Base-by-base conservation (phyloP, 768 basidiomycete genomes). In the Hericium erinaceus region DNA sequence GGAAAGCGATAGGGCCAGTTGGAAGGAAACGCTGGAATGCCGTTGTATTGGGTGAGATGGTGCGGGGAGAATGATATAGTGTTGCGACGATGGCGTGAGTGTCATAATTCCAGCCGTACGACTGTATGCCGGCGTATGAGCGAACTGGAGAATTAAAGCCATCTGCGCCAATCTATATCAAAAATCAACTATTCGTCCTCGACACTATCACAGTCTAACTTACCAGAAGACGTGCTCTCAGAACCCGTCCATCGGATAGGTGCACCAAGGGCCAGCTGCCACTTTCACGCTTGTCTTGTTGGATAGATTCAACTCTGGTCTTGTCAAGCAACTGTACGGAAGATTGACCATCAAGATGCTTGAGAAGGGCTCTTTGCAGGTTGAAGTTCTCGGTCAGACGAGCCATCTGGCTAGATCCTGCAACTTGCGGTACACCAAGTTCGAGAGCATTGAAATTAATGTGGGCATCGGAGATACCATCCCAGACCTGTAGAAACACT, bases 11-110 rank as follows among this genome's bases (percentile, higher is more conserved):
- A 2, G 95, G 95, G 0, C 97, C 95, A 4, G 93, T 93, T 2
- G 94, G 89, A 18, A 98, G 80, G 75, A 98, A 98, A 20, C 95
- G 79, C 69, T 98, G 97, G 71, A 89, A 98, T 0, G 92, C 95
- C 0, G 85, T 90, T 6, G 81, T 83, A 65, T 91, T 92, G 10
- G 80, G 80, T 9, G 73, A 73, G 33, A 79, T 72, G 12, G 78
- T 75, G 20, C 85, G 80, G 1, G 90, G 81, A 16, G 78, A 71
- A 68, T 98, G 91, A 48, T 76, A 69, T 64, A 99, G 78, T 0
- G 92, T 97, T 3, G 91, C 91, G 39, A 99, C 97, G 44, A 98
- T 79, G 8, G 88, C 94, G 64, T 90, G 88, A 0, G 89, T 87
- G 58, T 88, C 80, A 69, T 99, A 99, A 0, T 85, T 78, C 88